Percentiles rank a stretch among this genome's conserved stretches.
Conservation (phyloP, 2,329 filamentous ascomycete genomes). For the Orbilia javanica region DNA sequence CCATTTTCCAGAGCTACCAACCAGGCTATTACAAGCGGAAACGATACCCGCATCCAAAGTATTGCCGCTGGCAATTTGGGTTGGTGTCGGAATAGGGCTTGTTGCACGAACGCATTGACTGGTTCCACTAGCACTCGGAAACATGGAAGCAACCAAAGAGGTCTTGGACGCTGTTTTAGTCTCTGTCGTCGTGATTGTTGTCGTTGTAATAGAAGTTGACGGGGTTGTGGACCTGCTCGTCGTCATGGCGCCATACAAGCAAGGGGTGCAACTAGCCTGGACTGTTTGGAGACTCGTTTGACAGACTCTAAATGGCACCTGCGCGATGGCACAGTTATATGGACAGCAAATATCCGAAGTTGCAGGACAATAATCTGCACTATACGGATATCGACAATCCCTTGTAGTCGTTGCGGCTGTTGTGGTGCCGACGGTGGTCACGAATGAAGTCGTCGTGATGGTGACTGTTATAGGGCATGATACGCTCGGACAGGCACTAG, state of each 20-base stretch:
- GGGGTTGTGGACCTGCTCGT: neutral
- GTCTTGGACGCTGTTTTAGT: slow-evolving; percentile 5
- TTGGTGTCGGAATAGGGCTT: slow-evolving; percentile 13
- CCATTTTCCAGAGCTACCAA: slow-evolving; percentile 9
- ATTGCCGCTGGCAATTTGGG: slow-evolving; percentile 8
- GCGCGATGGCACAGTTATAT: neutral
- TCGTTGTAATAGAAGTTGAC: neutral
- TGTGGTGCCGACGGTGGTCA: neutral
- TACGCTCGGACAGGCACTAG: neutral
- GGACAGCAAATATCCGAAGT: neutral
- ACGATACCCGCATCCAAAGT: slow-evolving; percentile 18
- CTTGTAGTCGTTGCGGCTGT: slow-evolving; percentile 10
- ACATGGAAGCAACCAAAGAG: slow-evolving; percentile 15
- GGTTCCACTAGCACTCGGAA: slow-evolving; percentile 26
- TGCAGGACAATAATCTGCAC: neutral
- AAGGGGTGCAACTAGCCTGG: neutral
- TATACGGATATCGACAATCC: neutral
- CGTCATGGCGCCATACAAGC: neutral
- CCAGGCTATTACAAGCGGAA: slow-evolving; percentile 4
- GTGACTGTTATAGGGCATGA: neutral
- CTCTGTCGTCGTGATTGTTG: neutral
- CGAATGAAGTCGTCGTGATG: neutral
- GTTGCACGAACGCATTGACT: slow-evolving; percentile 7
- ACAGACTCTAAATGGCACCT: neutral
- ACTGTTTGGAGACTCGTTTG: neutral